Evolutionary conservation across 108 stramenopile genomes (phyloP).

Genomic region (Nitzschia sp.): DNA sequence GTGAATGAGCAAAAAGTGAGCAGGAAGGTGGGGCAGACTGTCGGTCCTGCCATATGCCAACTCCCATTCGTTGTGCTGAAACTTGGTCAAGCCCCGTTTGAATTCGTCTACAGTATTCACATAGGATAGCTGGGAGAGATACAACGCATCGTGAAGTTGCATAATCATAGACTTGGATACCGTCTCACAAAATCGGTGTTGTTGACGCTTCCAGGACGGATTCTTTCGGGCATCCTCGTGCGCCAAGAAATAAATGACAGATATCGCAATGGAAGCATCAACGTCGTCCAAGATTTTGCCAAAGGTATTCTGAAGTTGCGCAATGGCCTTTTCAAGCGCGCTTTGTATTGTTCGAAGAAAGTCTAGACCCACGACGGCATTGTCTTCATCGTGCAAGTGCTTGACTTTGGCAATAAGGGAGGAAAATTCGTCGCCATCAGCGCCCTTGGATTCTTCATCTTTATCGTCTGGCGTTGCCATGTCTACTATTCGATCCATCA

Average conservation of each 20-base stretch:
- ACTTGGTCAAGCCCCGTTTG: constrained; percentile 40
- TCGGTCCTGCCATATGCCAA: constrained; percentile 61
- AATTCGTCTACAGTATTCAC: constrained; percentile 68
- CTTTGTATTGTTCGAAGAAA: not conserved
- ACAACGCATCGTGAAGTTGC: constrained; percentile 70
- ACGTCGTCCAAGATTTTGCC: constrained; percentile 18
- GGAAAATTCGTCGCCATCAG: not conserved
- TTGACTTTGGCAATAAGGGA: not conserved
- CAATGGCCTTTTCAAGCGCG: constrained; percentile 14
- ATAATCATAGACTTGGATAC: constrained; percentile 50
- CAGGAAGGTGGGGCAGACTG: constrained; percentile 67
- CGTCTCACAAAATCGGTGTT: constrained; percentile 60
- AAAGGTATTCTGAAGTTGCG: constrained; percentile 20
- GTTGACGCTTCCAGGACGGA: constrained; percentile 78
- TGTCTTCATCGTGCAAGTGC: constrained; percentile 5
- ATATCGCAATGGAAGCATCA: constrained; percentile 21
- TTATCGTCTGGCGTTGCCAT: not conserved
- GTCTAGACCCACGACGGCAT: constrained; percentile 7
- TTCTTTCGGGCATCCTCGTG: constrained; percentile 62
- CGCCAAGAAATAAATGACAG: constrained; percentile 66
- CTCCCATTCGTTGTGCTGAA: constrained; percentile 42
- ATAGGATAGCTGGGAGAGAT: constrained; percentile 73
- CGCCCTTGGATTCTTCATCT: not conserved
- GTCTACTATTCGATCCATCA: constrained; percentile 1
- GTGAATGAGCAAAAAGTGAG: constrained; percentile 37